Conservation (phyloP, 371 early-diverging fungal species). For the Mucor plumbeus region DNA sequence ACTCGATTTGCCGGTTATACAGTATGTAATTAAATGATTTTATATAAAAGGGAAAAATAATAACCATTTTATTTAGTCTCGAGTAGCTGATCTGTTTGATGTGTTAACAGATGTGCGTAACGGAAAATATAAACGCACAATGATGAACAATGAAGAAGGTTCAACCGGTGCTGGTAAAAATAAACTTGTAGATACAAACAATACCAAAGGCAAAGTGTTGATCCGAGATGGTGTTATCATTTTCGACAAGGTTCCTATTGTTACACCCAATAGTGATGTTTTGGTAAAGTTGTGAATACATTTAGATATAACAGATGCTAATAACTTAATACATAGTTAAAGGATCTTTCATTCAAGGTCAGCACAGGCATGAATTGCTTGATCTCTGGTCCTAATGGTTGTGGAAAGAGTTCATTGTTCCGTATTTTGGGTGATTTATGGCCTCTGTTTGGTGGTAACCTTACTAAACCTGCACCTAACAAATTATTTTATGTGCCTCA, state of each 20-base stretch:
- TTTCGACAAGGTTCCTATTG: conserved; percentile 88
- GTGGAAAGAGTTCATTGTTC: conserved; percentile 91
- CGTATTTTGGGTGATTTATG: conserved; percentile 93
- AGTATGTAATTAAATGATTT: conserved; percentile 28
- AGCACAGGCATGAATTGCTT: conserved; percentile 84
- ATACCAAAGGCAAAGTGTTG: conserved; percentile 66
- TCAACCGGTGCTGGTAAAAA: conserved; percentile 34
- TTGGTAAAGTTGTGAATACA: conserved; percentile 53
- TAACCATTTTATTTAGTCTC: conserved; percentile 45
- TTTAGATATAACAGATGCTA: neutral
- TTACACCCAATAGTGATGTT: conserved; percentile 93
- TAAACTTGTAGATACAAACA: conserved; percentile 50
- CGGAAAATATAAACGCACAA: conserved; percentile 70
- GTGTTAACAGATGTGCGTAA: conserved; percentile 73
- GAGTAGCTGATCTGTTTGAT: conserved; percentile 78
- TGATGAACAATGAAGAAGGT: conserved; percentile 56
- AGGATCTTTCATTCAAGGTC: conserved; percentile 83
- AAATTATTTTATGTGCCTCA: conserved; percentile 95
- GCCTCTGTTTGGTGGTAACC: conserved; percentile 84
- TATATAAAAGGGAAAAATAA: neutral
- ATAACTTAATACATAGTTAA: conserved; percentile 33
- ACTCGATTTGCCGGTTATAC: conserved; percentile 83
- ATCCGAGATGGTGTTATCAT: conserved; percentile 75
- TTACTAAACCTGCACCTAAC: conserved; percentile 79
- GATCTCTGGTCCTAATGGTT: conserved; percentile 93